Evolutionary conservation across 139 green algal genomes (phyloP).

Genomic region (Chlamydomonas asymmetrica): DNA sequence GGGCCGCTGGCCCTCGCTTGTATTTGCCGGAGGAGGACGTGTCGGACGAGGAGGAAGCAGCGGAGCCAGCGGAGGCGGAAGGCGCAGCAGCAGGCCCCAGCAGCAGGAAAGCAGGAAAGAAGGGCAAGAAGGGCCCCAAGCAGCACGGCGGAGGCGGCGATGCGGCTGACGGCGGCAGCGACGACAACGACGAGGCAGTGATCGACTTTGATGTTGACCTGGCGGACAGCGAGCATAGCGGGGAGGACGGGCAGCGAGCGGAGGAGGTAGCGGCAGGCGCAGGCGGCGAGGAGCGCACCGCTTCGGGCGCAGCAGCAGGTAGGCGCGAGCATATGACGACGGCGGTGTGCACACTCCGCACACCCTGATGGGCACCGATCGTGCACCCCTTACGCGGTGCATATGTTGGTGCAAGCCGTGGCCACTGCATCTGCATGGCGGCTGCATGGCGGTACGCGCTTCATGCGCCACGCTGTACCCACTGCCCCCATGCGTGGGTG

Average conservation of each 20-base stretch:
- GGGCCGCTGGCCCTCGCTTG: neutral
- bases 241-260: neutral
- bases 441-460: neutral
- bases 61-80: neutral
- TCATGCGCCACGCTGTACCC: too few relatives aligned
- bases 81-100: neutral
- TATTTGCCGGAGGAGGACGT: neutral
- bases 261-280: neutral
- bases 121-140: neutral
- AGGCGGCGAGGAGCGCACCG: neutral
- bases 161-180: neutral
- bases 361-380: neutral
- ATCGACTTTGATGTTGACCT: neutral
- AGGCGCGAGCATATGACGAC: conserved; percentile 1
- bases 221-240: neutral
- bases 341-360: neutral
- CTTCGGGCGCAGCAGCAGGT: neutral
- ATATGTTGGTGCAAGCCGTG: neutral
- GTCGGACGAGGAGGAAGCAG: neutral
- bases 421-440: neutral
- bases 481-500: too few relatives aligned
- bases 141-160: too few relatives aligned
- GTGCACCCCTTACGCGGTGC: neutral
- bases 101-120: neutral
- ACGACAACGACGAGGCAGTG: neutral